phyloP scores from a whole-genome alignment of 805 yeast species.

The Saccharomycopsis microspora region DNA sequence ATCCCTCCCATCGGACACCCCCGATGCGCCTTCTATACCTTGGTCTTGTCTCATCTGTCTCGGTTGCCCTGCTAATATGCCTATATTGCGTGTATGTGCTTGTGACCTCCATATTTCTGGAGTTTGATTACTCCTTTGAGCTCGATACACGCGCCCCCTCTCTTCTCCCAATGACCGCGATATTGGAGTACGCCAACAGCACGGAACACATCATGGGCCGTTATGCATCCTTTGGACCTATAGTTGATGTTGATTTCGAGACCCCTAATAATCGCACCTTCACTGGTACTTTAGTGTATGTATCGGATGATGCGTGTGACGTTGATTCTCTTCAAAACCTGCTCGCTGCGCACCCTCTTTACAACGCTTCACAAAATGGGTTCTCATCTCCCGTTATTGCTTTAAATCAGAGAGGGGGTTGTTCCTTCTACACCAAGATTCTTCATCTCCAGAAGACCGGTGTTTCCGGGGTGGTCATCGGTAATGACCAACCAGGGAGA shows the following conservation, averaged over 20 bases:
- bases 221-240: conserved; percentile 16
- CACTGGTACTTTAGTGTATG: conserved; percentile 4
- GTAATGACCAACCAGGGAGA: conserved; percentile 35
- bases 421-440: conserved; percentile 45
- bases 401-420: conserved; percentile 32
- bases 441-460: conserved; percentile 30
- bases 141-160: conserved; percentile 11
- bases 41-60: conserved; percentile 4
- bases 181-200: conserved; percentile 5
- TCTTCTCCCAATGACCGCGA: conserved; percentile 15
- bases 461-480: conserved; percentile 44
- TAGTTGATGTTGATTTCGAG: conserved; percentile 3
- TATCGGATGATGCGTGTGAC: conserved; percentile 9
- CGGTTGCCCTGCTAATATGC: conserved; percentile 5
- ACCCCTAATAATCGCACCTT: neutral
- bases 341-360: neutral
- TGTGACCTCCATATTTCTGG: conserved; percentile 1
- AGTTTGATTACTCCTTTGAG: conserved; percentile 9
- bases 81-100: conserved; percentile 8
- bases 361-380: neutral
- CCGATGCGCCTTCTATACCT: conserved; percentile 6
- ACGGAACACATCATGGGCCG: conserved; percentile 10
- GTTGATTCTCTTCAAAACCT: neutral
- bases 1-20: too few relatives aligned
- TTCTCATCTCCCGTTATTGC: conserved; percentile 1